A percentile compares a stretch with the other conserved stretches of the same genome.
These are phyloP conservation scores for Ceratocystis huliohia DNA, from an alignment of 2,329 filamentous ascomycete genomes.

Conservation along the genomic window DNA sequence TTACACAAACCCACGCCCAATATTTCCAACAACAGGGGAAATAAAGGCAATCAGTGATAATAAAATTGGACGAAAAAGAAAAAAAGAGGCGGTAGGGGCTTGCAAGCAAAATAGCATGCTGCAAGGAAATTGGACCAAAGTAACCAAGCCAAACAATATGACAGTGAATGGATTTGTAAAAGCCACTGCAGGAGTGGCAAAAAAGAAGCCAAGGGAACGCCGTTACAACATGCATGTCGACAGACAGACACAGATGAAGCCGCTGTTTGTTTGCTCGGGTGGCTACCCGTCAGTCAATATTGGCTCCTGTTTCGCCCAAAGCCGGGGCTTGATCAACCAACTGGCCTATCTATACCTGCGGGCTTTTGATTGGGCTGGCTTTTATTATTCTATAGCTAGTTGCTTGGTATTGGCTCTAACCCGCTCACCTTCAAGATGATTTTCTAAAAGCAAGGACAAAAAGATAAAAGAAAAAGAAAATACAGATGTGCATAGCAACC, in stretches of 20 bases:
- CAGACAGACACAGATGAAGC: constrained; percentile 1
- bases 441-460: not conserved
- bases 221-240: constrained; percentile 3
- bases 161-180: not conserved
- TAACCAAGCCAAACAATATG: not conserved
- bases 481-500: not conserved
- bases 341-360: not conserved
- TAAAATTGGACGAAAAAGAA: not conserved
- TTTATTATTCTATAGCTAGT: not conserved
- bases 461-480: not conserved
- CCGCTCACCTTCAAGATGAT: not conserved
- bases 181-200: constrained; percentile 1
- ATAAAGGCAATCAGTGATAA: not conserved
- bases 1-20: not conserved
- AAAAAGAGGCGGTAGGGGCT: not conserved
- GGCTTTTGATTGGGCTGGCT: not conserved
- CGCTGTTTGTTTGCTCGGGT: constrained; percentile 7
- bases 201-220: constrained; percentile 6
- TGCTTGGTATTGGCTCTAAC: not conserved
- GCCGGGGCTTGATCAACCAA: not conserved
- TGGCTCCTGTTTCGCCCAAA: constrained; percentile 5
- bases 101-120: not conserved
- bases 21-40: constrained; percentile 6
- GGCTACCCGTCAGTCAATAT: not conserved
- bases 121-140: not conserved